Percentiles rank a stretch among this genome's conserved stretches.
These are phyloP conservation scores for Vicia villosa DNA, from an alignment of 306 rosid species.

Conservation along the genomic window DNA sequence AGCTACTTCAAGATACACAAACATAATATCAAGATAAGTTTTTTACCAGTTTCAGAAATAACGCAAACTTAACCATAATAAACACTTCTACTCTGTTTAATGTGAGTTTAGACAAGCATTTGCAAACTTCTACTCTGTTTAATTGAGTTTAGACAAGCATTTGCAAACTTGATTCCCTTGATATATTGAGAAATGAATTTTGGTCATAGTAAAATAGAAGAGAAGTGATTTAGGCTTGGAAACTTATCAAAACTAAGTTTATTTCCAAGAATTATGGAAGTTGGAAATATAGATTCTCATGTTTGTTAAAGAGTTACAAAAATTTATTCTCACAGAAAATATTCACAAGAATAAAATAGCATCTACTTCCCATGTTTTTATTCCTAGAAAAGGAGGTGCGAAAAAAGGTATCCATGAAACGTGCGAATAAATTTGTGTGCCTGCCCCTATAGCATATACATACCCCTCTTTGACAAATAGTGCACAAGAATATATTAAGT, in stretches of 20 bases:
- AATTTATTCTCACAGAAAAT: not conserved
- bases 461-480: not conserved
- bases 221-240: not conserved
- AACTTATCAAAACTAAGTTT: not conserved
- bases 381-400: not conserved
- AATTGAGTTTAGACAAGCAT: not conserved
- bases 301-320: not conserved
- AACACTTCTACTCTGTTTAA: constrained; percentile 19
- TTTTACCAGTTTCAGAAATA: constrained; percentile 3
- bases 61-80: constrained; percentile 13
- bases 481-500: not conserved
- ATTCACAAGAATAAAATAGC: not conserved
- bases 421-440: not conserved
- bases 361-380: not conserved
- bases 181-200: constrained; percentile 19
- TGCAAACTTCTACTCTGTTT: not conserved
- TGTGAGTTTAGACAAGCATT: not conserved
- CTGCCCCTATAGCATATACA: not conserved
- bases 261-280: not conserved
- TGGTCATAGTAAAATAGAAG: not conserved
- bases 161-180: not conserved
- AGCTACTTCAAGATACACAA: not conserved
- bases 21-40: not conserved
- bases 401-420: not conserved
- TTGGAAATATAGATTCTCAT: not conserved